Percentiles rank a stretch among this genome's conserved stretches.
These are phyloP conservation scores for Yarrowia sp. DNA, from an alignment of 805 yeast species.

Conservation along the genomic window DNA sequence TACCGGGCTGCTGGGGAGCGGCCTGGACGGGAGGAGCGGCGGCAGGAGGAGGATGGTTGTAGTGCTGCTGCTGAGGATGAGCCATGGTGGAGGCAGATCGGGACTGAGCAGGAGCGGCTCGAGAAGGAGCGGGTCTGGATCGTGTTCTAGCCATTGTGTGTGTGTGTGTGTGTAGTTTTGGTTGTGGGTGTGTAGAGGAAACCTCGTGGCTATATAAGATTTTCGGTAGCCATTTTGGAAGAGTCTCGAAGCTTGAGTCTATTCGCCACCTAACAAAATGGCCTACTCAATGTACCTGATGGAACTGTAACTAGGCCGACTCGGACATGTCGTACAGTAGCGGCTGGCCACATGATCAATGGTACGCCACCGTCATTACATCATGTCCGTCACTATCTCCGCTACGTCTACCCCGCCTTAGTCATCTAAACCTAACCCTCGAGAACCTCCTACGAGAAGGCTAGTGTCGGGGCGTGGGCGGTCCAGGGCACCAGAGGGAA, in stretches of 20 bases:
- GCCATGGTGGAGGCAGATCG: conserved; percentile 65
- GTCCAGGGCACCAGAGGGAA: neutral
- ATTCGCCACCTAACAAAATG: conserved; percentile 4
- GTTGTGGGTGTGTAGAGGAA: neutral
- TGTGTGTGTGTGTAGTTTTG: conserved; percentile 4
- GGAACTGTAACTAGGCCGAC: neutral
- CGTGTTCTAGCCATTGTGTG: conserved; percentile 37
- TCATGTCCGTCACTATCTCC: neutral
- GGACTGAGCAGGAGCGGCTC: conserved; percentile 46
- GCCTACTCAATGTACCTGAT: neutral
- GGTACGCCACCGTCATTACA: neutral
- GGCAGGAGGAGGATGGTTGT: conserved; percentile 47
- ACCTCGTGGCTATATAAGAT: conserved; percentile 22
- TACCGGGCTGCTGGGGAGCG: conserved; percentile 61
- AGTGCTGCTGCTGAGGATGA: conserved; percentile 48
- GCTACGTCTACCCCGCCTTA: neutral
- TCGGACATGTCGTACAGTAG: neutral
- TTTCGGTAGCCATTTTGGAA: conserved; percentile 20
- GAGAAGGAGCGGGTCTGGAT: conserved; percentile 46
- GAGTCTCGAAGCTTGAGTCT: conserved; percentile 24
- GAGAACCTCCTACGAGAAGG: neutral
- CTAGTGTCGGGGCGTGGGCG: conserved; percentile 11
- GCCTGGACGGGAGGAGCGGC: conserved; percentile 51
- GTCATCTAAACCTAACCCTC: conserved; percentile 19
- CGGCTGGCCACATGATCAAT: neutral